phyloP scores from a whole-genome alignment of 2,329 filamentous ascomycete genomes.

The Arthrobotrys pseudoclavata region DNA sequence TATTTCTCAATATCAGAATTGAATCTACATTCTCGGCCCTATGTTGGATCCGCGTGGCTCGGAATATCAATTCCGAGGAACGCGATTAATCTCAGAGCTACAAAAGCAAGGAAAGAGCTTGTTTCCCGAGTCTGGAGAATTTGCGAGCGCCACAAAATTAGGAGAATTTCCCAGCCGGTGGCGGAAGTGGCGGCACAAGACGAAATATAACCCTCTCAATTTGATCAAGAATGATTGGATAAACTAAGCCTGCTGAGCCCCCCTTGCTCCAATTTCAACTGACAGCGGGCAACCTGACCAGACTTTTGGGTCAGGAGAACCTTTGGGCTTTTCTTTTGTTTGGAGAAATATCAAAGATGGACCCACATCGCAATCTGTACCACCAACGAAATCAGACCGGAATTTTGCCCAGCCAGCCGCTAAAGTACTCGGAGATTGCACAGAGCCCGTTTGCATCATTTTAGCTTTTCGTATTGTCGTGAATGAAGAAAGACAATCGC shows the following conservation, averaged over 20 bases:
- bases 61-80: conserved; percentile 14
- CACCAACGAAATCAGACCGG: conserved; percentile 27
- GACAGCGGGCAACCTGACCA: conserved; percentile 60
- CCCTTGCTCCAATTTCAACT: conserved; percentile 51
- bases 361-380: conserved; percentile 37
- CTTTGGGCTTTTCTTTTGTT: conserved; percentile 13
- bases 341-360: conserved; percentile 26
- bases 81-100: conserved; percentile 28
- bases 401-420: conserved; percentile 18
- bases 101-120: conserved; percentile 24
- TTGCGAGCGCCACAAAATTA: conserved; percentile 56
- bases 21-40: conserved; percentile 30
- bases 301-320: conserved; percentile 59
- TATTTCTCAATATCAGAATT: conserved; percentile 29
- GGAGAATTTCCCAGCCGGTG: conserved; percentile 58
- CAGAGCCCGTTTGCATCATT: conserved; percentile 49
- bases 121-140: conserved; percentile 37
- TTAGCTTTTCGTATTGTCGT: conserved; percentile 19
- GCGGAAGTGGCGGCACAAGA: conserved; percentile 56
- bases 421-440: conserved; percentile 45
- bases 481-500: conserved; percentile 7
- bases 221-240: conserved; percentile 23
- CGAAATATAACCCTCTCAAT: conserved; percentile 29
- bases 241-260: conserved; percentile 15
- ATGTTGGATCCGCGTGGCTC: not conserved